Evolutionary conservation across 371 early-diverging fungal species (phyloP).

Genomic region (Blakeslea trispora): DNA sequence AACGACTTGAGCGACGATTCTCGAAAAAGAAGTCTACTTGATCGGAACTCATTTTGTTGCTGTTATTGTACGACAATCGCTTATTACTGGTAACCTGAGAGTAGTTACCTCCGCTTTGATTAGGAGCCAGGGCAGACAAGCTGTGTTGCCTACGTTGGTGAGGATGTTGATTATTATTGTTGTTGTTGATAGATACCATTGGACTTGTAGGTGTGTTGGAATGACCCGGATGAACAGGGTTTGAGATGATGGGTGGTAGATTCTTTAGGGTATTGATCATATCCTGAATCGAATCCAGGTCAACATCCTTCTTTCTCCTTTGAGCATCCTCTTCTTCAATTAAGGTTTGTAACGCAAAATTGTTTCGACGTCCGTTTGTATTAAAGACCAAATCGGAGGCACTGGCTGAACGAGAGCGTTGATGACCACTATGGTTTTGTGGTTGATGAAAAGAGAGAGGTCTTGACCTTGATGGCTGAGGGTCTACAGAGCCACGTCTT

Average conservation of each 20-base stretch:
- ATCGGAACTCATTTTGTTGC: neutral
- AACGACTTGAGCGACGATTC: neutral
- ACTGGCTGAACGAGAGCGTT: constrained; percentile 50
- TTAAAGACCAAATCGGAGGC: constrained; percentile 31
- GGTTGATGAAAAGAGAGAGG: constrained; percentile 13
- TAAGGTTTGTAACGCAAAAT: constrained; percentile 21
- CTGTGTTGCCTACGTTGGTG: constrained; percentile 43
- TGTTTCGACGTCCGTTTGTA: constrained; percentile 17
- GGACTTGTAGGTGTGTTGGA: constrained; percentile 10
- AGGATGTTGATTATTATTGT: too few species aligned
- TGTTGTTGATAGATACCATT: neutral
- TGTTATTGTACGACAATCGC: constrained; percentile 12
- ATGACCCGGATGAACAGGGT: too few species aligned
- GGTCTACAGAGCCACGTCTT: constrained; percentile 20
- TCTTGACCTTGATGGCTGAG: constrained; percentile 11
- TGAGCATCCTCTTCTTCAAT: constrained; percentile 33
- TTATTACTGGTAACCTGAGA: constrained; percentile 10
- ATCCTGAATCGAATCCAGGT: constrained; percentile 51
- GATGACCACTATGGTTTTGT: constrained; percentile 31
- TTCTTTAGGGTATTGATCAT: constrained; percentile 59
- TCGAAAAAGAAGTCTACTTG: constrained; percentile 13
- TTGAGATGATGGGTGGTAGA: constrained; percentile 42
- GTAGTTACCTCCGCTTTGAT: neutral
- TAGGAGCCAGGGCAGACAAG: constrained; percentile 18
- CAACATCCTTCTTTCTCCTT: constrained; percentile 24